Percentiles rank a stretch among this genome's conserved stretches.
These are phyloP conservation scores for Pleurotus pulmonarius DNA, from an alignment of 768 basidiomycete genomes.

Conservation along the genomic window DNA sequence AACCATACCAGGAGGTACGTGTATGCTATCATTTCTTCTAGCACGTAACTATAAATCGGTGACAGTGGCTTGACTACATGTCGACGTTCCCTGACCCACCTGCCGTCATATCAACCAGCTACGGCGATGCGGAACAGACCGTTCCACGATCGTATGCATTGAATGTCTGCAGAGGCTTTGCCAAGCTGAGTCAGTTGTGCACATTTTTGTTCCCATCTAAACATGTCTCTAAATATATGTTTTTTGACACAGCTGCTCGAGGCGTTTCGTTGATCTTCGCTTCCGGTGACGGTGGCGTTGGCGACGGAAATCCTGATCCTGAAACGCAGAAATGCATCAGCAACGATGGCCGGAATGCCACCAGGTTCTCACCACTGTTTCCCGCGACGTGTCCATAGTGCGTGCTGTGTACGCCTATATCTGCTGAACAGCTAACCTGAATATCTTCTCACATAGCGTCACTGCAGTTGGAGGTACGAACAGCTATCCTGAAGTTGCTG, in stretches of 20 bases:
- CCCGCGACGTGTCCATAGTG: slow-evolving; percentile 61
- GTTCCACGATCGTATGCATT: slow-evolving; percentile 56
- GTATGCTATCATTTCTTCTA: background rate
- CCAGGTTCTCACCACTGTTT: slow-evolving; percentile 55
- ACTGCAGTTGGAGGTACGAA: slow-evolving; percentile 70
- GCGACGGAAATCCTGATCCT: slow-evolving; percentile 54
- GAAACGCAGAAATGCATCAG: slow-evolving; percentile 49
- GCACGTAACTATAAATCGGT: too few species aligned
- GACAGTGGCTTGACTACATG: slow-evolving; percentile 57
- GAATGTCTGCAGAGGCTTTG: slow-evolving; percentile 59
- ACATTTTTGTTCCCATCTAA: background rate
- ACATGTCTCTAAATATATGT: too few species aligned
- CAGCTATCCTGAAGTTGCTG: slow-evolving; percentile 55
- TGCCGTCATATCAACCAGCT: slow-evolving; percentile 66
- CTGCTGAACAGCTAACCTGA: background rate
- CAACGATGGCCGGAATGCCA: slow-evolving; percentile 54
- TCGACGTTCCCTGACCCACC: slow-evolving; percentile 42
- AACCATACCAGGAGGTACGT: slow-evolving; percentile 20
- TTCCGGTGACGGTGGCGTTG: slow-evolving; percentile 69
- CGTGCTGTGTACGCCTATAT: slow-evolving; percentile 12
- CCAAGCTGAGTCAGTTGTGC: slow-evolving; percentile 49
- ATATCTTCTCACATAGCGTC: slow-evolving; percentile 37
- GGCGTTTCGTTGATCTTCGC: slow-evolving; percentile 64
- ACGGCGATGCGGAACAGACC: slow-evolving; percentile 71
- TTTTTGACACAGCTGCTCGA: slow-evolving; percentile 42